Evolutionary conservation across 768 basidiomycete species (phyloP).

Genomic region (Pleurotus pulmonarius): DNA sequence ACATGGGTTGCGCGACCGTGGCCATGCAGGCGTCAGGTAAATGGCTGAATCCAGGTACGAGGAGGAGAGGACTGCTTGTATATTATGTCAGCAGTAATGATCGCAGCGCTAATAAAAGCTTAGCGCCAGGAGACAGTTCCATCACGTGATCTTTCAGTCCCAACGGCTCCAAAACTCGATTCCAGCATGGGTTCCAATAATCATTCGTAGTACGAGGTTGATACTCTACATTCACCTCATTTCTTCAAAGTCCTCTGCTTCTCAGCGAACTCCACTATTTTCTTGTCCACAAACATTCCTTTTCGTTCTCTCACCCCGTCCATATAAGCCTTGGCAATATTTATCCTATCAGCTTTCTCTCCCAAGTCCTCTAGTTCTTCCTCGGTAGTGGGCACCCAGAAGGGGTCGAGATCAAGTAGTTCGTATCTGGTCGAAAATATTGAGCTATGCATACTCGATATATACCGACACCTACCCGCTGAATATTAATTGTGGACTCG

Average conservation of each 20-base stretch:
- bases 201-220: background rate
- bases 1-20: slow-evolving; percentile 26
- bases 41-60: background rate
- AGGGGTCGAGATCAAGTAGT: slow-evolving; percentile 89
- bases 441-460: background rate
- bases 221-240: slow-evolving; percentile 22
- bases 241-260: slow-evolving; percentile 89
- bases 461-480: slow-evolving; percentile 61
- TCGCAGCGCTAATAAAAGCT: too few species aligned
- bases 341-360: slow-evolving; percentile 90
- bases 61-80: slow-evolving; percentile 3
- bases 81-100: slow-evolving; percentile 2
- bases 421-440: slow-evolving; percentile 62
- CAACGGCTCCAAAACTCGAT: too few species aligned
- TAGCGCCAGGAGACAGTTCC: too few species aligned
- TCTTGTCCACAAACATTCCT: slow-evolving; percentile 92
- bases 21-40: slow-evolving; percentile 20
- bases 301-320: slow-evolving; percentile 88
- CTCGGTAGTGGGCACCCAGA: slow-evolving; percentile 97
- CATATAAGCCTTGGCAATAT: slow-evolving; percentile 93
- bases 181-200: too few species aligned
- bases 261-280: slow-evolving; percentile 94
- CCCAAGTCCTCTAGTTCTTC: slow-evolving; percentile 97
- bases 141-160: too few species aligned
- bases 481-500: slow-evolving; percentile 96